These are phyloP conservation scores for Saururus chinensis DNA, from an alignment of 164 flowering plant species.

Conservation along the genomic window DNA sequence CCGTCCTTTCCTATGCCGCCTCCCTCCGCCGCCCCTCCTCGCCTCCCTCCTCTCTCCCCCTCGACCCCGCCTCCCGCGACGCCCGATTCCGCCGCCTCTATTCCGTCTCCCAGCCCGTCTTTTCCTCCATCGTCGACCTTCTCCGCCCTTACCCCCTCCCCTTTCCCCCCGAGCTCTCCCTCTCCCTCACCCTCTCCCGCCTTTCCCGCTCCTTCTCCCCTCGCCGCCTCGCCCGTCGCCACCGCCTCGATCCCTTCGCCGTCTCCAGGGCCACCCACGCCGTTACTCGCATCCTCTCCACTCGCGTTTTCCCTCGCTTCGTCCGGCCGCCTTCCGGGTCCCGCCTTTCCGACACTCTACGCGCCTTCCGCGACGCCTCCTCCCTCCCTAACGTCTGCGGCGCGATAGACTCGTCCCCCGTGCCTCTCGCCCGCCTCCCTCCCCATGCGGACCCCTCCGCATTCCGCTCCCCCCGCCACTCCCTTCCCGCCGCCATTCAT, in stretches of 20 bases:
- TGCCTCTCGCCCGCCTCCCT: constrained; percentile 33
- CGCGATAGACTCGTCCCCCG: constrained; percentile 56
- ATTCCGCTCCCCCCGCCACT: constrained; percentile 39
- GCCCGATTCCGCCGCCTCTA: constrained; percentile 80
- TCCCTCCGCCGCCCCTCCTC: constrained; percentile 47
- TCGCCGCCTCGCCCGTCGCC: constrained; percentile 46
- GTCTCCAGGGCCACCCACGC: constrained; percentile 88
- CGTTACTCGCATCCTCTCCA: constrained; percentile 77
- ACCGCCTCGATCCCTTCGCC: constrained; percentile 67
- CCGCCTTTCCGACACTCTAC: constrained; percentile 52
- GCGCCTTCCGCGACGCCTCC: constrained; percentile 63
- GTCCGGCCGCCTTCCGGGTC: constrained; percentile 61
- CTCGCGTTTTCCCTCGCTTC: constrained; percentile 74
- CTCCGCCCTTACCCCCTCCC: constrained; percentile 78
- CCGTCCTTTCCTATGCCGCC: constrained; percentile 12
- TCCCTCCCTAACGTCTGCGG: constrained; percentile 78
- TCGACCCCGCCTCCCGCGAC: constrained; percentile 60
- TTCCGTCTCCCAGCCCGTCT: constrained; percentile 86
- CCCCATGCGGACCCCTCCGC: constrained; percentile 10
- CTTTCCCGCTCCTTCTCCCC: constrained; percentile 59
- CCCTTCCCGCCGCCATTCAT: constrained; percentile 31
- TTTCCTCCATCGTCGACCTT: constrained; percentile 78
- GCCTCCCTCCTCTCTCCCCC: constrained; percentile 30
- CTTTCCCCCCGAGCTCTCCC: constrained; percentile 81
- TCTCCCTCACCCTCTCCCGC: constrained; percentile 91